Evolutionary conservation across 768 basidiomycete genomes (phyloP), one percentile per base, ranked within the genome.

Genomic region (Pholiota conissans): DNA sequence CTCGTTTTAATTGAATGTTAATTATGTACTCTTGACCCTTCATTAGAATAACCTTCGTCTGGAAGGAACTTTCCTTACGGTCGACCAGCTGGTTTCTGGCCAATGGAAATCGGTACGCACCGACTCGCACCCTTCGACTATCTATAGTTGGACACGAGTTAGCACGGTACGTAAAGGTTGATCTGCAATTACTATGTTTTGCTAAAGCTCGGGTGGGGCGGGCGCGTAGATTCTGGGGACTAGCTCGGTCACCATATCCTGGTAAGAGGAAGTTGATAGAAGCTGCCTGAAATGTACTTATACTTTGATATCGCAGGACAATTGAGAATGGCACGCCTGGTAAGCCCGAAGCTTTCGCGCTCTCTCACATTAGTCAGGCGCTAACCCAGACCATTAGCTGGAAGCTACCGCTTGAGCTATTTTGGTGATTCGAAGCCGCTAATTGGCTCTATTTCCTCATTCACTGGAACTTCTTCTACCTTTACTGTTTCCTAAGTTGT

Each of bases 71-170:
- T 91, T 89, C 77, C 72, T 92, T 42, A 82, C 79, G 1, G 80
- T 92, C 37, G 87, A 91, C 57, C 79, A 75, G 50, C 69, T 78
- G 30, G 70, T 77, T 6, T 65, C 73, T 14, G 77, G 75, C 27
- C 68, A 73, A 52, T 92, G 88, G 89, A 73, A 58, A 57, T 66
- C 78, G 0, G 81, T 87, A 30, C 78, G 84, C 51, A 84, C 87
- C 13, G 91, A 93, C 71, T 91, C 90, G 18, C 90, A 91, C 68
- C 89, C 89, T 28, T 90, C 87, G 3, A 91, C 90, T 1, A 78
- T 76, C 18, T 90, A 82, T 64, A 75, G 77, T 56, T 91, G 90
- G 90, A 69, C 64, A 22, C 77, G 87, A 69, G 82, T 77, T 11
- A 86, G 70, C 70, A 76, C 75, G 1, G 81, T 85, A 64, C 61